A percentile compares a stretch with the other conserved stretches of the same genome.
Conservation (phyloP, 345 rosid genomes). For the Zanthoxylum bungeanum region DNA sequence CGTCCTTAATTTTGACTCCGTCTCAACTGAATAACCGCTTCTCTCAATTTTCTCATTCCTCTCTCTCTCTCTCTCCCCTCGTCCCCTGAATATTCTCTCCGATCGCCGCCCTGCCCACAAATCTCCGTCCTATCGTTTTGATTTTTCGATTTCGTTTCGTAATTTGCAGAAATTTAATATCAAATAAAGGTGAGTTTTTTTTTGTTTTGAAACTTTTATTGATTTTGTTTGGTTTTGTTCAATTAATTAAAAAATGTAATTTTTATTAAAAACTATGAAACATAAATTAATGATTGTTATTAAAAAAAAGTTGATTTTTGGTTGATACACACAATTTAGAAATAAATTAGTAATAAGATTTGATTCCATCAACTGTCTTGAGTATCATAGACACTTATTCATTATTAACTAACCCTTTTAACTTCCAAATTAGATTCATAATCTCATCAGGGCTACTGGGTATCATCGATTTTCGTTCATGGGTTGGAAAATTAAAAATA, state of each 20-base stretch:
- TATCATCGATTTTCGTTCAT: conserved; percentile 20
- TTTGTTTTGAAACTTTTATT: not conserved
- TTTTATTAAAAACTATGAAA: not conserved
- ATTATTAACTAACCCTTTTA: not conserved
- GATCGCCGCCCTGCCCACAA: not conserved
- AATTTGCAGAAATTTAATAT: not conserved
- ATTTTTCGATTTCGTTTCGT: not conserved
- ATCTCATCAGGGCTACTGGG: not conserved
- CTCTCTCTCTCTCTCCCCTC: not conserved
- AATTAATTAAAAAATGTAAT: not conserved
- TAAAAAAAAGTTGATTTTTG: not conserved
- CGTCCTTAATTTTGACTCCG: conserved; percentile 30
- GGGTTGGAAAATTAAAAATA: conserved; percentile 7
- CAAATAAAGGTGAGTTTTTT: conserved; percentile 16
- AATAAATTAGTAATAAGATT: not conserved
- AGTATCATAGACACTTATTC: conserved; percentile 33
- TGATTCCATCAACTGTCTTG: conserved; percentile 20
- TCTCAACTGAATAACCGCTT: conserved; percentile 35
- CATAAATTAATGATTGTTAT: not conserved
- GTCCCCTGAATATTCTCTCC: conserved; percentile 3
- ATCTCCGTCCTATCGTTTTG: not conserved
- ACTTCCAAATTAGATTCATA: not conserved
- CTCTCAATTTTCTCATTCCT: conserved; percentile 8
- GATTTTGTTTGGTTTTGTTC: not conserved
- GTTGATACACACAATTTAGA: not conserved